Evolutionary conservation across 148 eudicot species (phyloP).

Genomic region (Salicornia ramosissima): DNA sequence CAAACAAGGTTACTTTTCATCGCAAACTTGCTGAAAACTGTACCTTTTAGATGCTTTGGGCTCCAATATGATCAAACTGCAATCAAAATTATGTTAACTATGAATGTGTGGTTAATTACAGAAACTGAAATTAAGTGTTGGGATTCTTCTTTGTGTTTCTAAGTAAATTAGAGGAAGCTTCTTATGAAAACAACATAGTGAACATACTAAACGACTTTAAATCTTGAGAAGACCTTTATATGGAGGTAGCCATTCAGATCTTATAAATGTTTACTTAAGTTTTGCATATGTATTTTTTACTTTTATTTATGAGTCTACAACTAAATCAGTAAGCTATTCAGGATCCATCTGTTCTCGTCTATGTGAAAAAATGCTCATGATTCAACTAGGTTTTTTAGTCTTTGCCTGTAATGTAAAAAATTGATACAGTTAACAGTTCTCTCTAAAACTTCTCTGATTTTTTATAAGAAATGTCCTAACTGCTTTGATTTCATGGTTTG

Average conservation of each 20-base stretch:
- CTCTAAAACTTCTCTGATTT: too few relatives aligned
- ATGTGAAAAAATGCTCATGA: background rate
- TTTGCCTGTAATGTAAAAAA: background rate
- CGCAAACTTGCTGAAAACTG: too few relatives aligned
- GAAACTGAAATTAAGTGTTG: too few relatives aligned
- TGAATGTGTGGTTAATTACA: too few relatives aligned
- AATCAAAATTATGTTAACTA: too few relatives aligned
- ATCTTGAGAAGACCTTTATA: background rate
- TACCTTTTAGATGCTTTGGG: too few relatives aligned
- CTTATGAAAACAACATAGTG: background rate
- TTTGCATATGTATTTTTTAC: background rate
- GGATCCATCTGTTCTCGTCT: background rate
- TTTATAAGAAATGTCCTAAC: too few relatives aligned
- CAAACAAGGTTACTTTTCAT: too few relatives aligned
- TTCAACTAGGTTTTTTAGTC: background rate
- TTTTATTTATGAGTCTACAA: background rate
- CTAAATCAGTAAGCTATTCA: background rate
- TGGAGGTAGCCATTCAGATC: conserved; percentile 36
- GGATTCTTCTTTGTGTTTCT: too few relatives aligned
- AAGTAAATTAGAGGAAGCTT: background rate
- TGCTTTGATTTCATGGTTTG: too few relatives aligned
- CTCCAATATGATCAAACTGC: too few relatives aligned
- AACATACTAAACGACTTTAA: background rate
- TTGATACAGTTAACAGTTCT: background rate
- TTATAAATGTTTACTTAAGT: background rate